Conservation (phyloP, 352 stramenopile genomes). For the Globisporangium alternatum region DNA sequence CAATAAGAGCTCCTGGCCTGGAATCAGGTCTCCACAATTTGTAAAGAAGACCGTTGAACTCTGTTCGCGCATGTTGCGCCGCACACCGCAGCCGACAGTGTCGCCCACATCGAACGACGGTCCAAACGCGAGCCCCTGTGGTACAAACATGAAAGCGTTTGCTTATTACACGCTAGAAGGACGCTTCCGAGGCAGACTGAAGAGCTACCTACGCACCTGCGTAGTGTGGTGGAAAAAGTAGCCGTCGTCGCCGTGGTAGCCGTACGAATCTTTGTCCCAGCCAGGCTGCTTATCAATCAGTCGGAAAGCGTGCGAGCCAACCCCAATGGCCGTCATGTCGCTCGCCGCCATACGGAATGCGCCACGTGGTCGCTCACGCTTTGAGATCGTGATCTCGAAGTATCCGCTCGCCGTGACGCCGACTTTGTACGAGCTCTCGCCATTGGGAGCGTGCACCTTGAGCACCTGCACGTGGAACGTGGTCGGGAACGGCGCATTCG, state of each 20-base stretch:
- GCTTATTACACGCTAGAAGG: not conserved
- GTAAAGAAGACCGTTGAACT: constrained; percentile 70
- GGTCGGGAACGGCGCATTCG: constrained; percentile 63
- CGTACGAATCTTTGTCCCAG: constrained; percentile 60
- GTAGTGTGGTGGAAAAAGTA: constrained; percentile 54
- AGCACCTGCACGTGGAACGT: constrained; percentile 62
- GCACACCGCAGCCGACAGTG: constrained; percentile 71
- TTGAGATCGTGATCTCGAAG: constrained; percentile 67
- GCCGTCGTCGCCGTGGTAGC: constrained; percentile 81
- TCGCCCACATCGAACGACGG: constrained; percentile 59
- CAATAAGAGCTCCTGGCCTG: constrained; percentile 20
- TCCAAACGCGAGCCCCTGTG: constrained; percentile 54
- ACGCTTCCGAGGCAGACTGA: constrained; percentile 26
- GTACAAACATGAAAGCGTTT: constrained; percentile 19
- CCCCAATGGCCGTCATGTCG: constrained; percentile 64
- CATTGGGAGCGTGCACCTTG: constrained; percentile 21
- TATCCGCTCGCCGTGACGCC: constrained; percentile 62
- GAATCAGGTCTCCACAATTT: constrained; percentile 58
- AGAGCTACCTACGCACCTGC: constrained; percentile 35
- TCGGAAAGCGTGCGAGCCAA: constrained; percentile 48
- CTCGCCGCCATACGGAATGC: constrained; percentile 14
- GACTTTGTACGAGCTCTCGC: constrained; percentile 34
- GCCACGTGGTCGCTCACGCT: constrained; percentile 16
- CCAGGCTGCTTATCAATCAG: constrained; percentile 68
- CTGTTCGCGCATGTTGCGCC: constrained; percentile 30